Percentiles rank a stretch among this genome's conserved stretches.
Evolutionary conservation across 2,329 filamentous ascomycete genomes (phyloP).

Genomic region (Phoma sp.): DNA sequence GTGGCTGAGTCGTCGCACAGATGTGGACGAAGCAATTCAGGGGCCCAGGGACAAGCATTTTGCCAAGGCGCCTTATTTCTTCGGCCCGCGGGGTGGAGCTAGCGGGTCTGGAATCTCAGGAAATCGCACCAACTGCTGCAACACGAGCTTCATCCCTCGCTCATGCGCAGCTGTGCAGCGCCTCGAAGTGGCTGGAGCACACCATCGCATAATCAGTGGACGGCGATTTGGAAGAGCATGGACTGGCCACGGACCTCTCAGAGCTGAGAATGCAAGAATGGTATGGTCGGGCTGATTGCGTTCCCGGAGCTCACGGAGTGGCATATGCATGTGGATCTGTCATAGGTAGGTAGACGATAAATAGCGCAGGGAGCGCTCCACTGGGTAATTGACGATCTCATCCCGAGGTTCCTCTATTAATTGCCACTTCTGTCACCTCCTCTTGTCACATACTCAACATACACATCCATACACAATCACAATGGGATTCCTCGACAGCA

Average conservation of each 20-base stretch:
- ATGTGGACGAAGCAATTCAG: background rate
- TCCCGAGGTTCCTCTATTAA: background rate
- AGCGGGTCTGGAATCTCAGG: slow-evolving; percentile 12
- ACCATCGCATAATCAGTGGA: slow-evolving; percentile 1
- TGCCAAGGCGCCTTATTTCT: slow-evolving; percentile 10
- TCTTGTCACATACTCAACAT: background rate
- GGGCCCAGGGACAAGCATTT: slow-evolving; percentile 10
- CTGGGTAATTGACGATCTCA: background rate
- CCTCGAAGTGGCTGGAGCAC: slow-evolving; percentile 15
- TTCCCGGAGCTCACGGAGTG: slow-evolving; percentile 4
- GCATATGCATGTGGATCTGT: slow-evolving; percentile 11
- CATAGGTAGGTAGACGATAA: slow-evolving; percentile 9
- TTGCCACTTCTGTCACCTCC: slow-evolving; percentile 2
- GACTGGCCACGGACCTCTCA: background rate
- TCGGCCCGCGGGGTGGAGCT: slow-evolving; percentile 11
- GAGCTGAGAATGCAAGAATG: background rate
- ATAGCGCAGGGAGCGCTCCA: slow-evolving; percentile 13
- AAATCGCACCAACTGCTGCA: slow-evolving; percentile 8
- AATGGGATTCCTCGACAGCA: slow-evolving; percentile 32
- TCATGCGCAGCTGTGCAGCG: slow-evolving; percentile 15
- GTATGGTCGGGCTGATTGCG: background rate
- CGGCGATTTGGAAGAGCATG: slow-evolving; percentile 10
- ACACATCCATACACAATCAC: slow-evolving; percentile 1
- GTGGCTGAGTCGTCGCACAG: slow-evolving; percentile 11
- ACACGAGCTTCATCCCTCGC: slow-evolving; percentile 14